phyloP scores from a whole-genome alignment of 306 rosid species.

The Cucumis hystrix region DNA sequence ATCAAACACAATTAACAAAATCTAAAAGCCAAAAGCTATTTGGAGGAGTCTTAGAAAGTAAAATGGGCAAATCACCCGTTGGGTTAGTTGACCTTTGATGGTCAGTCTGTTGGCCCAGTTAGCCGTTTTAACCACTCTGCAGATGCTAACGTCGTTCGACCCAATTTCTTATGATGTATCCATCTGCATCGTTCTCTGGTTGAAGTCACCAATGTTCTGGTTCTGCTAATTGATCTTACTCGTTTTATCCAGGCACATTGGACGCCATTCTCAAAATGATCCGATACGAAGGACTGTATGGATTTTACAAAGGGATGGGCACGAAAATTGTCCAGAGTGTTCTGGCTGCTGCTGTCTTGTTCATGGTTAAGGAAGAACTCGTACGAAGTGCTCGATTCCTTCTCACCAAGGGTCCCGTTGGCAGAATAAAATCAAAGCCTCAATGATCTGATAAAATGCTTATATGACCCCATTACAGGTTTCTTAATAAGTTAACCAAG shows the following conservation, averaged over 20 bases:
- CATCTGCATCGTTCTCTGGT: neutral
- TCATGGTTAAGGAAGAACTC: conserved; percentile 92
- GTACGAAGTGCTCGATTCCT: conserved; percentile 47
- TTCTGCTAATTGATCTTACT: neutral
- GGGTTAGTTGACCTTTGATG: neutral
- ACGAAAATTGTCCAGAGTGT: conserved; percentile 88
- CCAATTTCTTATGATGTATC: neutral
- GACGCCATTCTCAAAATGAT: conserved; percentile 86
- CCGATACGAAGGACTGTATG: conserved; percentile 62
- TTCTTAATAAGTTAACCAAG: neutral
- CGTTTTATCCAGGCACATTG: conserved; percentile 52
- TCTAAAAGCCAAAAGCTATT: too few species aligned
- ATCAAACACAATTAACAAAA: too few species aligned
- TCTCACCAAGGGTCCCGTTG: conserved; percentile 32
- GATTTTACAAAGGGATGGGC: conserved; percentile 92
- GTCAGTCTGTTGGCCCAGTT: neutral
- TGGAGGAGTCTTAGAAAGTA: neutral
- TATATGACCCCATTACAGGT: neutral
- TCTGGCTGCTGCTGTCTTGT: conserved; percentile 91
- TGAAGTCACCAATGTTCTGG: neutral
- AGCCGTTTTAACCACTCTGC: neutral
- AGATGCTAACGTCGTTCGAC: neutral
- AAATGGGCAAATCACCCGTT: neutral
- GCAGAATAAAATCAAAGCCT: conserved; percentile 32
- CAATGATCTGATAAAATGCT: conserved; percentile 15